Evolutionary conservation across 2,329 filamentous ascomycete species (phyloP), one percentile per base, ranked within the genome.

Genomic region (Fusarium graminum): DNA sequence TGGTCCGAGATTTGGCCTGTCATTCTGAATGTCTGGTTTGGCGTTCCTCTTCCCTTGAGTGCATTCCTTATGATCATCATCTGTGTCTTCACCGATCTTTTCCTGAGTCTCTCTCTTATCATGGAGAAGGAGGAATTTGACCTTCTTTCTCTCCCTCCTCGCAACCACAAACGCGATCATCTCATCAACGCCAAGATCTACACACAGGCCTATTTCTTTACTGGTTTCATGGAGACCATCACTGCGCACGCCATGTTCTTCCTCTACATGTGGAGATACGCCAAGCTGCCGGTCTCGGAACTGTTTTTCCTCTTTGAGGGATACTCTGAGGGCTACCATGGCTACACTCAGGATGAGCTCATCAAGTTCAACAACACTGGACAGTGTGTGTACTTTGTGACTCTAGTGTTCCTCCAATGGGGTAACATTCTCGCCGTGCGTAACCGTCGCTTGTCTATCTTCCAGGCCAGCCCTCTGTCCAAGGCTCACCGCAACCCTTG

Each of bases 1-100:
- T 86, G 80, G 78, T 86, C 83, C 6, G 85, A 87, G 70, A 85
- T 87, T 63, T 86, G 83, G 83, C 85, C 85, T 0, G 84, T 86
- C 1, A 32, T 87, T 2, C 74, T 85, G 66, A 86, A 86, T 62
- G 84, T 86, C 55, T 85, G 83, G 67, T 83, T 86, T 29, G 84
- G 85, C 4, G 79, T 86, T 4, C 85, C 85, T 0, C 76, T 83
- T 0, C 83, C 83, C 0, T 70, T 86, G 0, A 81, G 78, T 38
- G 79, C 83, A 0, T 86, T 86, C 70, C 78, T 86, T 40, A 86
- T 86, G 84, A 86, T 86, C 65, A 83, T 86, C 62, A 85, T 86
- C 49, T 86, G 83, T 55, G 82, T 85, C 60, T 86, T 86, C 60
- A 86, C 83, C 13, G 83, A 85, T 68, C 74, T 85, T 0, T 85